phyloP scores from a whole-genome alignment of 2,329 filamentous ascomycete genomes.

The Beauveria asiatica region DNA sequence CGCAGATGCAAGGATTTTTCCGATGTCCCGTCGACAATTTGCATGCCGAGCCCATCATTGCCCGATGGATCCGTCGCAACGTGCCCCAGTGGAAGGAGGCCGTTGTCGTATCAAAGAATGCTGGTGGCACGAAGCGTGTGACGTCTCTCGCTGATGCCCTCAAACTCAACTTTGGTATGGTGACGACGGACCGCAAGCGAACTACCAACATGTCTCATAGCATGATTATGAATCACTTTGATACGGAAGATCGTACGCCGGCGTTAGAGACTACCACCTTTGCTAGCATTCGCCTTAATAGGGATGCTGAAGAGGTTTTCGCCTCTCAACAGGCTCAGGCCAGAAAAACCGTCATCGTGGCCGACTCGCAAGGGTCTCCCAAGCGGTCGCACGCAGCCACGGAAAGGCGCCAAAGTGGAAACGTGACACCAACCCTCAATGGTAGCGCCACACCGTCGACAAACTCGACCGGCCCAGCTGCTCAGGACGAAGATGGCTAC shows the following conservation, averaged over 20 bases:
- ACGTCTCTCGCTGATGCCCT: constrained; percentile 91
- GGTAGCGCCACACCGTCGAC: constrained; percentile 4
- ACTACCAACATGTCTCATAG: constrained; percentile 63
- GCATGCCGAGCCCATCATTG: constrained; percentile 89
- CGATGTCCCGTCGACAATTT: constrained; percentile 96
- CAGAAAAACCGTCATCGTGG: not conserved
- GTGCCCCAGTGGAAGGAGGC: constrained; percentile 81
- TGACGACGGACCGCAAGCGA: constrained; percentile 73
- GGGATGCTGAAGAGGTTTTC: constrained; percentile 18
- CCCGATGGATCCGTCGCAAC: constrained; percentile 88
- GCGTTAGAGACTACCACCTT: constrained; percentile 27
- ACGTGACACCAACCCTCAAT: not conserved
- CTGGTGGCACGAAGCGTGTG: constrained; percentile 92
- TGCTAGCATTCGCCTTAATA: constrained; percentile 15
- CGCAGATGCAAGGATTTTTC: constrained; percentile 99
- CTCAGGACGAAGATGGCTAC: constrained; percentile 43
- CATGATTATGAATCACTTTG: constrained; percentile 63
- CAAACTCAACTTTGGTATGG: constrained; percentile 96
- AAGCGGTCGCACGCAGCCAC: constrained; percentile 3
- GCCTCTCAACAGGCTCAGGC: constrained; percentile 14
- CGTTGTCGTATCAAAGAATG: constrained; percentile 96
- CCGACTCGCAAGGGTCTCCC: constrained; percentile 11
- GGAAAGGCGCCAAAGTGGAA: not conserved
- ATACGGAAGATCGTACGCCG: constrained; percentile 45
- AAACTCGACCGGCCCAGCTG: constrained; percentile 19